Evolutionary conservation across 345 rosid genomes (phyloP), one percentile per base, ranked within the genome.

Genomic region (Citrus sp.): DNA sequence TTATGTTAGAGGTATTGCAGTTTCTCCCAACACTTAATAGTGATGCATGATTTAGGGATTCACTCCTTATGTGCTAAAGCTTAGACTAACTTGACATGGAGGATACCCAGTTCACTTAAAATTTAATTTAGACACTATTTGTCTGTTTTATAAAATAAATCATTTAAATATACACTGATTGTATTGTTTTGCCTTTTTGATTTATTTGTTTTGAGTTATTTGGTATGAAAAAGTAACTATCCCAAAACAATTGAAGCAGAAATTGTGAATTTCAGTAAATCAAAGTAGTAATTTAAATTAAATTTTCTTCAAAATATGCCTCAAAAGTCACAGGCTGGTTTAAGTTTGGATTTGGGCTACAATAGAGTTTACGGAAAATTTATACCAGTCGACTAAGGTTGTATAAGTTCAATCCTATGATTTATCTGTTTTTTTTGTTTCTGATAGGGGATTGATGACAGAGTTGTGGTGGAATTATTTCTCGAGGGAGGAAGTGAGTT

Each of bases 401-500:
- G 30, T 46, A n/a, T 75, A 82, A 42, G 73, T 64, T 54, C 49
- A 51, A n/a, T 49, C 74, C 64, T 68, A 49, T 37, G 69, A 55
- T 49, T 73, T 67, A 19, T 63, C 30, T 55, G 30, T 32, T 79
- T 28, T 28, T 77, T 66, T 75, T 77, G 76, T 18, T 51, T 64
- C 56, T 63, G 72, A 42, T 86, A 95, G 99, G 97, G 95, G 75
- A 93, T 95, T 74, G 99, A 93, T 79, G 91, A 88, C 73, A 87
- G 87, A 81, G 87, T 92, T 77, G 77, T 95, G 46, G 80, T 93
- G 72, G 99, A 95, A 86, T 82, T 90, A 75, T 93, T 90, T 86
- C 93, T 95, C 40, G 88, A 95, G 86, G 91, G 94, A 87, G 97
- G 93, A 32, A 88, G 88, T 67, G 98, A 95, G 85, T 93, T 95